Percentiles rank a stretch among this genome's conserved stretches.
These are phyloP conservation scores for Logfia minima DNA, from an alignment of 129 eudicot species.

Conservation along the genomic window DNA sequence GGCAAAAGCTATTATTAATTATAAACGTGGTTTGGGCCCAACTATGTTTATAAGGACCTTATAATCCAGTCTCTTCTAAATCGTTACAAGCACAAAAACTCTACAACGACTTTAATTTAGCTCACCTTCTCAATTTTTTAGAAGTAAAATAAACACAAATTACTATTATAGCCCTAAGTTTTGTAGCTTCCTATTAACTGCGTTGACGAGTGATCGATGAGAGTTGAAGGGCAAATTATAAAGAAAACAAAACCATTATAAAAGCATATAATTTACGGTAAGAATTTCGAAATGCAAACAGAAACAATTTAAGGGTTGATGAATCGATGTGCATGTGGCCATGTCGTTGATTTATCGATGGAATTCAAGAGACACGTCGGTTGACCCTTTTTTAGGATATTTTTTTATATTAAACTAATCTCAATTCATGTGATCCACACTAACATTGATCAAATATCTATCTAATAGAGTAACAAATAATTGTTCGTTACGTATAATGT, in stretches of 20 bases:
- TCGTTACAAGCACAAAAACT: too few species aligned
- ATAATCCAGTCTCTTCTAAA: too few species aligned
- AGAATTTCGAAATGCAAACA: conserved; percentile 24
- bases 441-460: conserved; percentile 2
- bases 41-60: too few species aligned
- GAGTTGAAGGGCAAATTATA: neutral
- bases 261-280: conserved; percentile 4
- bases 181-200: too few species aligned
- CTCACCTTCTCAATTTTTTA: too few species aligned
- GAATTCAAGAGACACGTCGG: conserved; percentile 34
- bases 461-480: neutral
- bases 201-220: too few species aligned
- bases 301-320: conserved; percentile 26
- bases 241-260: neutral
- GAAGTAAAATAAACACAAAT: too few species aligned
- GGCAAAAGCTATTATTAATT: too few species aligned
- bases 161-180: too few species aligned
- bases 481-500: conserved; percentile 22
- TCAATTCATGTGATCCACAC: conserved; percentile 26
- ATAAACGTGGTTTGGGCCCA: too few species aligned
- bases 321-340: conserved; percentile 40
- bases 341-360: conserved; percentile 33
- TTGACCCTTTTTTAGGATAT: conserved; percentile 18
- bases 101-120: too few species aligned
- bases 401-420: neutral